A percentile compares a stretch with the other conserved stretches of the same genome.
These are phyloP conservation scores for Apiotrichum gamsii DNA, from an alignment of 1,284 basidiomycete genomes.

Conservation along the genomic window DNA sequence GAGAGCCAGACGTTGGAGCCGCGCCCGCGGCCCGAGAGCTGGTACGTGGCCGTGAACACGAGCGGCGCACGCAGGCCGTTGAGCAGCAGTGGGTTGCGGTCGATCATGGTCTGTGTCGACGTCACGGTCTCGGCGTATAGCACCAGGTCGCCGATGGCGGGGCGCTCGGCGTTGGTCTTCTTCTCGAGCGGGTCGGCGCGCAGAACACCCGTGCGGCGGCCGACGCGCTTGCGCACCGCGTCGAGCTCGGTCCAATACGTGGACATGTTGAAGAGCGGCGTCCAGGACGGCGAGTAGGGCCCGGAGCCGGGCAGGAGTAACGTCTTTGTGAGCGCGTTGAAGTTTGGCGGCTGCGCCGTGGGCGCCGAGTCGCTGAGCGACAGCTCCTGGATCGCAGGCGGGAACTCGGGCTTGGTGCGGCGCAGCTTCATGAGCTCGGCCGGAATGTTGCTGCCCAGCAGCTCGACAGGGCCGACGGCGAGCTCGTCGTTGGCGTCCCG, in stretches of 20 bases:
- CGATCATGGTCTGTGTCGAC: slow-evolving; percentile 91
- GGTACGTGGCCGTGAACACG: slow-evolving; percentile 75
- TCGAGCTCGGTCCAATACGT: slow-evolving; percentile 46
- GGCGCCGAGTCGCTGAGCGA: slow-evolving; percentile 46
- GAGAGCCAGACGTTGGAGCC: slow-evolving; percentile 91
- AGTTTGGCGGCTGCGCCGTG: slow-evolving; percentile 48
- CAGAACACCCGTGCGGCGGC: slow-evolving; percentile 30
- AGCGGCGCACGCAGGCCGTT: slow-evolving; percentile 62
- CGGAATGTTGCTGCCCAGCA: slow-evolving; percentile 28
- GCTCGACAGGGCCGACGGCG: slow-evolving; percentile 14
- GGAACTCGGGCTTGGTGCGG: slow-evolving; percentile 38
- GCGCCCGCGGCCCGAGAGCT: slow-evolving; percentile 81
- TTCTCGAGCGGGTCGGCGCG: slow-evolving; percentile 17
- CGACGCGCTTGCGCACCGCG: slow-evolving; percentile 30
- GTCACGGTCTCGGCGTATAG: slow-evolving; percentile 85
- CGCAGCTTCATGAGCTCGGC: slow-evolving; percentile 40
- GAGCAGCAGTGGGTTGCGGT: slow-evolving; percentile 77
- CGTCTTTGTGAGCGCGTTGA: slow-evolving; percentile 36
- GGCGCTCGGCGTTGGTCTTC: slow-evolving; percentile 14
- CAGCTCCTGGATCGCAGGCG: slow-evolving; percentile 15
- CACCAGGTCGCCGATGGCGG: slow-evolving; percentile 62
- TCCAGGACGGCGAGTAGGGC: slow-evolving; percentile 35
- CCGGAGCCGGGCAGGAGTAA: slow-evolving; percentile 31
- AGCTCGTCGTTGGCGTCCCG: slow-evolving; percentile 58
- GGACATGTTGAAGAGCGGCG: slow-evolving; percentile 50